Percentiles rank a stretch among this genome's conserved stretches.
These are phyloP conservation scores for Petasospora rhodanensis DNA, from an alignment of 1,139 yeast genomes.

Conservation along the genomic window DNA sequence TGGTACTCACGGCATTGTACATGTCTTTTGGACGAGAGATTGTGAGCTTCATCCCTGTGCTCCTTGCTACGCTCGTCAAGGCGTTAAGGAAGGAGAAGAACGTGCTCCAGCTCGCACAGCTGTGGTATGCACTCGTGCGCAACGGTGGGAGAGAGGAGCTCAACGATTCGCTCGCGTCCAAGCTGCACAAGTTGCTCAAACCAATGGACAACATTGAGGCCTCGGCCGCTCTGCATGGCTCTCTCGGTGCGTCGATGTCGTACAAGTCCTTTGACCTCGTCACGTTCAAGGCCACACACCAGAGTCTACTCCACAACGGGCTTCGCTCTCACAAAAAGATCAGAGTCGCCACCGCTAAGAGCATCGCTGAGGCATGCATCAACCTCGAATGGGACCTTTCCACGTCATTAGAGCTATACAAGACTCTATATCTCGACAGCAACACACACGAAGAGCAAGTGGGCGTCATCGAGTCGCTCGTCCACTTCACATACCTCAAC, in stretches of 20 bases:
- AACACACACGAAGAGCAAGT: conserved; percentile 26
- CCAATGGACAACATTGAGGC: conserved; percentile 27
- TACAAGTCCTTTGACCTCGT: conserved; percentile 18
- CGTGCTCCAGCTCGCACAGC: conserved; percentile 16
- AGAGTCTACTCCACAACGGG: conserved; percentile 13
- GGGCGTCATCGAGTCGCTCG: conserved; percentile 32
- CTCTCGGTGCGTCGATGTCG: conserved; percentile 24
- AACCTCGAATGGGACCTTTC: conserved; percentile 11
- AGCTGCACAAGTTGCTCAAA: conserved; percentile 22
- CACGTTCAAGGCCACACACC: conserved; percentile 13
- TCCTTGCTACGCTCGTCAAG: conserved; percentile 27
- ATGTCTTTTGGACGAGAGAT: conserved; percentile 30
- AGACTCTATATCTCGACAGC: conserved; percentile 26
- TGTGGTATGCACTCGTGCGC: conserved; percentile 18
- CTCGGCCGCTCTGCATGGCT: conserved; percentile 24
- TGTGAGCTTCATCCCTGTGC: conserved; percentile 29
- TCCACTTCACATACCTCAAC: conserved; percentile 29
- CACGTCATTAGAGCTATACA: conserved; percentile 26
- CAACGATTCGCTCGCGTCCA: conserved; percentile 14
- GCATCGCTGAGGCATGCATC: conserved; percentile 31
- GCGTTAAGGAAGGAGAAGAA: conserved; percentile 28
- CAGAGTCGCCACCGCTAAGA: conserved; percentile 28
- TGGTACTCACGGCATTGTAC: conserved; percentile 23
- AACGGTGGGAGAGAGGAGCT: conserved; percentile 23
- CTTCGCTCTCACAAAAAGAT: conserved; percentile 25